phyloP scores from a whole-genome alignment of 2,329 filamentous ascomycete species.

The Curvularia lunata region DNA sequence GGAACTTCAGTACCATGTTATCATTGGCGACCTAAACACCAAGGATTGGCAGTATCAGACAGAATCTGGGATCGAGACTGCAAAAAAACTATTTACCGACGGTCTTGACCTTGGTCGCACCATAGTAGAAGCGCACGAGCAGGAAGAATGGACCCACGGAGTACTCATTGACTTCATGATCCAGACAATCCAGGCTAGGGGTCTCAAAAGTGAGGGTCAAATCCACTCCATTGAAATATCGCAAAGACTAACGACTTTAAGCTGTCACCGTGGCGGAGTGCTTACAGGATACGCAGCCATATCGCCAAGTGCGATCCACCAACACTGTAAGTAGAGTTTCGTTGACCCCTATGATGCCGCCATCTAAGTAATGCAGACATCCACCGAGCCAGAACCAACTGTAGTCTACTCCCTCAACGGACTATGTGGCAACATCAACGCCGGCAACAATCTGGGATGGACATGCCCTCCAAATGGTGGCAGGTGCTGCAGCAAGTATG shows the following conservation, averaged over 20 bases:
- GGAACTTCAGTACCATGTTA: conserved; percentile 60
- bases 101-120: conserved; percentile 12
- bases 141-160: conserved; percentile 13
- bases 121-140: conserved; percentile 18
- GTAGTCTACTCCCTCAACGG: conserved; percentile 16
- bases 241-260: conserved; percentile 4
- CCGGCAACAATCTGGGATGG: conserved; percentile 16
- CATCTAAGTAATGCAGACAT: conserved; percentile 3
- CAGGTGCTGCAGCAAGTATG: conserved; percentile 17
- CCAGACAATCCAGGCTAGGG: conserved; percentile 1
- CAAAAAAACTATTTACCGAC: conserved; percentile 56
- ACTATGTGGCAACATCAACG: conserved; percentile 16
- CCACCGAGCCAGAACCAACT: conserved; percentile 5
- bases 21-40: conserved; percentile 64
- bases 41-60: conserved; percentile 62
- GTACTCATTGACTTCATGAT: conserved; percentile 21
- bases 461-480: conserved; percentile 15
- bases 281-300: conserved; percentile 8
- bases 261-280: conserved; percentile 15
- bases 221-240: not conserved
- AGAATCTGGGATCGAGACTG: conserved; percentile 53
- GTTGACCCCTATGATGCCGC: not conserved
- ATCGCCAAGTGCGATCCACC: conserved; percentile 6
- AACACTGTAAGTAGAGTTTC: conserved; percentile 1
- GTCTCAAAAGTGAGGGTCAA: conserved; percentile 7